Percentiles rank a stretch among this genome's conserved stretches.
phyloP scores from a whole-genome alignment of 169 alveolate genomes.

The Cryptosporidium viatorum region DNA sequence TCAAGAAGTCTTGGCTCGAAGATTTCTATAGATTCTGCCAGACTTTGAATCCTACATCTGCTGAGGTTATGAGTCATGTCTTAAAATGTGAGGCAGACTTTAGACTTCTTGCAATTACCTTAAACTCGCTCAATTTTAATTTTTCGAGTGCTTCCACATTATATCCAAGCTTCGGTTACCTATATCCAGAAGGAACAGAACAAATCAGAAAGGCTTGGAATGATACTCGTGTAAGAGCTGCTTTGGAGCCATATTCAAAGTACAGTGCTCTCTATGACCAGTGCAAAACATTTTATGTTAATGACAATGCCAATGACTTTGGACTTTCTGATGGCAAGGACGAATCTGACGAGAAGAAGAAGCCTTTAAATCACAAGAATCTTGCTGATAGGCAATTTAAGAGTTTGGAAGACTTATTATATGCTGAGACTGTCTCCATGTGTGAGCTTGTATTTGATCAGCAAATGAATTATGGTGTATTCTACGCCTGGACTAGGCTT shows the following conservation, averaged over 20 bases:
- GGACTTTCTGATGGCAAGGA: conserved; percentile 63
- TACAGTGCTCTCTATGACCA: conserved; percentile 89
- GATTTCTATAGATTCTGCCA: conserved; percentile 92
- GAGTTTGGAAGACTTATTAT: conserved; percentile 95
- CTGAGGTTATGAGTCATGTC: conserved; percentile 92
- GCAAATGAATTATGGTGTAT: conserved; percentile 95
- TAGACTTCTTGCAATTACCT: conserved; percentile 85
- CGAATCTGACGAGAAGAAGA: conserved; percentile 26
- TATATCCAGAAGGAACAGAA: conserved; percentile 92
- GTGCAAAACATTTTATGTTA: conserved; percentile 84
- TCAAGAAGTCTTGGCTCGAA: conserved; percentile 96
- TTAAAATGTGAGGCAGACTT: conserved; percentile 89
- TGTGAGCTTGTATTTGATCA: conserved; percentile 96
- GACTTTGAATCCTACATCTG: conserved; percentile 89
- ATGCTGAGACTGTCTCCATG: conserved; percentile 92
- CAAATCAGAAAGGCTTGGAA: conserved; percentile 90
- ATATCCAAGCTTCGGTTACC: conserved; percentile 90
- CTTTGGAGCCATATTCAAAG: conserved; percentile 88
- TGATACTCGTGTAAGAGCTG: conserved; percentile 90
- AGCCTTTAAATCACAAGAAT: conserved; percentile 5
- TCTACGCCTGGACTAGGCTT: conserved; percentile 97
- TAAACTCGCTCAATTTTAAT: conserved; percentile 82
- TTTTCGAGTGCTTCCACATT: conserved; percentile 87
- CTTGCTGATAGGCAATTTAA: conserved; percentile 74
- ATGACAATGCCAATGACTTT: conserved; percentile 63